Evolutionary conservation across 1,139 yeast species (phyloP).

Genomic region (Geotrichum restrictum): DNA sequence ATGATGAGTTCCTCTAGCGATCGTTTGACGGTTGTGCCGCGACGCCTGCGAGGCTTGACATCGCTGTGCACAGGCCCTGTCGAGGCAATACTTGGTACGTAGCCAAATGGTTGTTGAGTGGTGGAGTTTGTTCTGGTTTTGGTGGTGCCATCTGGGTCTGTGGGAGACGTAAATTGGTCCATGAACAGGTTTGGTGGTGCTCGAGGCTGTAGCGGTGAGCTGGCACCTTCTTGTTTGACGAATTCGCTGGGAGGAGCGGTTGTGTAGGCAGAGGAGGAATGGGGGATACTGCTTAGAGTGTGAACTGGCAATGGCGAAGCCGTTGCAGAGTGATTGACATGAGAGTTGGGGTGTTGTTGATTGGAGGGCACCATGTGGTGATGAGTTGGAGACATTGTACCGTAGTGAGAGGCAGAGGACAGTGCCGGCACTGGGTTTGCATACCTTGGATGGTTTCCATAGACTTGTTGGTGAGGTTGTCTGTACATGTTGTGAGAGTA

Average conservation of each 20-base stretch:
- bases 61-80: constrained; percentile 26
- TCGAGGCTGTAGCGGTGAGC: constrained; percentile 2
- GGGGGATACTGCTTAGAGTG: background rate
- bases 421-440: background rate
- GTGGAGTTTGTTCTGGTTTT: background rate
- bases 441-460: constrained; percentile 6
- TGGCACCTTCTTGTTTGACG: background rate
- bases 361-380: background rate
- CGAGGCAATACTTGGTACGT: constrained; percentile 28
- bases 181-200: constrained; percentile 9
- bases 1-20: constrained; percentile 34
- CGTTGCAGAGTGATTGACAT: background rate
- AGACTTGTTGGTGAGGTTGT: constrained; percentile 8
- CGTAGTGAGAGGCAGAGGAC: constrained; percentile 1
- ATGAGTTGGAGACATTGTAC: background rate
- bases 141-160: background rate
- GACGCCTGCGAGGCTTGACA: constrained; percentile 21
- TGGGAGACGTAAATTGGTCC: background rate
- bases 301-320: constrained; percentile 6
- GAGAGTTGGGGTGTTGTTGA: background rate
- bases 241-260: constrained; percentile 1
- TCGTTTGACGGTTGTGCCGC: constrained; percentile 33
- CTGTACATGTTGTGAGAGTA: constrained; percentile 2
- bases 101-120: constrained; percentile 24
- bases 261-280: constrained; percentile 5